These are phyloP conservation scores for Senecio squalidus DNA, from an alignment of 140 eudicot genomes.

Conservation along the genomic window DNA sequence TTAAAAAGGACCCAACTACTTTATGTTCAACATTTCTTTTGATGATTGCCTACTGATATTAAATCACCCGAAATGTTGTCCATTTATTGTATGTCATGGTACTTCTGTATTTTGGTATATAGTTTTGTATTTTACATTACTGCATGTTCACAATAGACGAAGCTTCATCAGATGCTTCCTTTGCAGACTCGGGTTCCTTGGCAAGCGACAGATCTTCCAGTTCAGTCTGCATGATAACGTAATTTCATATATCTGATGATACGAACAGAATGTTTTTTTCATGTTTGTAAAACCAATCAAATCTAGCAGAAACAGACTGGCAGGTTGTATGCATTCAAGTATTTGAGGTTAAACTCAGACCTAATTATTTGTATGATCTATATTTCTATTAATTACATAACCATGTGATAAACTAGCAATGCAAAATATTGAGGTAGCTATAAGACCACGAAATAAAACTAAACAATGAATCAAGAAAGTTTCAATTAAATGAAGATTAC, in stretches of 20 bases:
- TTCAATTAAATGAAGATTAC: slow-evolving; percentile 17
- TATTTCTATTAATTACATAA: neutral
- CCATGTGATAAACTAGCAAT: slow-evolving; percentile 11
- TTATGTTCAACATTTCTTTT: neutral
- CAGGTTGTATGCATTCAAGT: slow-evolving; percentile 2
- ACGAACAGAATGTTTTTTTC: slow-evolving; percentile 17
- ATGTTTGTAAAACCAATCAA: slow-evolving; percentile 13
- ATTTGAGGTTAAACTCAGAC: slow-evolving; percentile 2
- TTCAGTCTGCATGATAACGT: slow-evolving; percentile 41
- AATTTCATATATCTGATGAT: slow-evolving; percentile 26
- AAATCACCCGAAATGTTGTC: neutral
- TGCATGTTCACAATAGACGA: slow-evolving; percentile 47
- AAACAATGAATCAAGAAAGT: neutral
- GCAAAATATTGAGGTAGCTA: slow-evolving; percentile 3
- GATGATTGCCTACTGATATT: slow-evolving; percentile 6
- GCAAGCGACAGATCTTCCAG: slow-evolving; percentile 38
- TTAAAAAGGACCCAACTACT: slow-evolving; percentile 9
- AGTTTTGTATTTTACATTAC: slow-evolving; percentile 37
- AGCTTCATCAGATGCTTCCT: slow-evolving; percentile 74
- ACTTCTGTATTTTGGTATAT: slow-evolving; percentile 25
- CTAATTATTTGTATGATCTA: slow-evolving; percentile 12
- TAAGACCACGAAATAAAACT: neutral
- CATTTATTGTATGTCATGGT: neutral
- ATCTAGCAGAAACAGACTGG: slow-evolving; percentile 12
- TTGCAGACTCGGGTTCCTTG: slow-evolving; percentile 72